phyloP scores from a whole-genome alignment of 2,329 filamentous ascomycete genomes.

The Ophiostoma populinum region DNA sequence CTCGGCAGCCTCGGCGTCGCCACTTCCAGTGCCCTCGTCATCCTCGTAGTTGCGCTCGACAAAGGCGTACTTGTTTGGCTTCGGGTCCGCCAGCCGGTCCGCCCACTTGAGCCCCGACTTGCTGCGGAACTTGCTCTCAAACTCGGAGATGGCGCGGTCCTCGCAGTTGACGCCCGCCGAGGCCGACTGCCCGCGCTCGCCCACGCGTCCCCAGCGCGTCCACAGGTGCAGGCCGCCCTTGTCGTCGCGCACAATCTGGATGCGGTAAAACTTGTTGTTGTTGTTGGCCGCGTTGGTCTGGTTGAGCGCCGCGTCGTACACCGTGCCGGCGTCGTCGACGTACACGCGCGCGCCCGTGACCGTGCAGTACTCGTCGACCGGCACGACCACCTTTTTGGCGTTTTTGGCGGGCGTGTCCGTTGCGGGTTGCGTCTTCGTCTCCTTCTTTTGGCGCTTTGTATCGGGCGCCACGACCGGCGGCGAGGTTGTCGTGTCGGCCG shows the following conservation, averaged over 20 bases:
- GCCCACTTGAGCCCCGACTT: conserved; percentile 42
- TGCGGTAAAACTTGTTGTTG: conserved; percentile 69
- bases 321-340: conserved; percentile 45
- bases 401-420: no score
- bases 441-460: conserved; percentile 3
- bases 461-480: conserved; percentile 6
- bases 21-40: conserved; percentile 40
- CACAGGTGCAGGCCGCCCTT: conserved; percentile 37
- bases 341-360: conserved; percentile 35
- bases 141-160: conserved; percentile 27
- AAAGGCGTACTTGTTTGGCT: conserved; percentile 58
- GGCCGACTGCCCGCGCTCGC: conserved; percentile 35
- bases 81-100: conserved; percentile 36
- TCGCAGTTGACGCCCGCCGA: conserved; percentile 22
- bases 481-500: no score
- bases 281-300: conserved; percentile 56
- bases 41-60: conserved; percentile 62
- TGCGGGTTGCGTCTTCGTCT: no score
- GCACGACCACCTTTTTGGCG: conserved; percentile 26
- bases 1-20: conserved; percentile 14
- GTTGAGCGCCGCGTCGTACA: conserved; percentile 67
- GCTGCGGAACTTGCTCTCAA: conserved; percentile 44
- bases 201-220: conserved; percentile 71
- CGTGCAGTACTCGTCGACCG: conserved; percentile 29
- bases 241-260: conserved; percentile 40